Evolutionary conservation across 1,284 basidiomycete genomes (phyloP), one percentile per base, ranked within the genome.

Genomic region (Cutaneotrichosporon sp.): DNA sequence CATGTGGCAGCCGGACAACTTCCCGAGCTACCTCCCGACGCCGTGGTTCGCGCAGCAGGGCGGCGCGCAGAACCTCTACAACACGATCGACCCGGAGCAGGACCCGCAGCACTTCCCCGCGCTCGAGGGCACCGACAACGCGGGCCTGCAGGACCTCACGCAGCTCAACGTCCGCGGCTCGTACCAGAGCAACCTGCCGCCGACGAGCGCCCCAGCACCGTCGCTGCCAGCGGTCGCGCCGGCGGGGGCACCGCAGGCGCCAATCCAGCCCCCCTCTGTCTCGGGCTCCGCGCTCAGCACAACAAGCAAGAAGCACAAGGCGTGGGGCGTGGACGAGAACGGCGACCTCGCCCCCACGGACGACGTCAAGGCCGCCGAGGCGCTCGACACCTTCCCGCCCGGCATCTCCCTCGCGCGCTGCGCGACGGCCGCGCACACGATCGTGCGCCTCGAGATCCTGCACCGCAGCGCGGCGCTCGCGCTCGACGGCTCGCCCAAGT

Each of bases 381-480:
- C 56, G 20, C 53, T 60, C 10, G 58, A 52, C 0, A 68, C 72
- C 16, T 81, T 81, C 71, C 79, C 80, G 7, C 79, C 80, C 6
- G 80, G 80, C 29, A 70, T 80, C 46, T 72, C 70, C 58, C 70
- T 81, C 2, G 76, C 74, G 14, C 68, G 79, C 20, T 78, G 76
- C 50, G 75, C 78, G 2, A 76, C 76, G 1, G 80, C 80, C 6
- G 80, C 79, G 10, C 79, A 80, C 58, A 75, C 78, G 2, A 76
- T 81, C 47, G 76, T 81, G 8, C 66, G 79, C 22, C 63, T 81
- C 27, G 79, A 81, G 57, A 74, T 79, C 2, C 62, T 80, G 22
- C 80, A 81, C 66, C 73, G 78, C 59, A 70, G 69, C 36, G 79
- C 80, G 1, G 69, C 72, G 4, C 74, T 80, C 27, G 78, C 79